Percentiles rank a stretch among this genome's conserved stretches.
Evolutionary conservation across 805 yeast species (phyloP).

Genomic region (Grigorovia transvaalensis): DNA sequence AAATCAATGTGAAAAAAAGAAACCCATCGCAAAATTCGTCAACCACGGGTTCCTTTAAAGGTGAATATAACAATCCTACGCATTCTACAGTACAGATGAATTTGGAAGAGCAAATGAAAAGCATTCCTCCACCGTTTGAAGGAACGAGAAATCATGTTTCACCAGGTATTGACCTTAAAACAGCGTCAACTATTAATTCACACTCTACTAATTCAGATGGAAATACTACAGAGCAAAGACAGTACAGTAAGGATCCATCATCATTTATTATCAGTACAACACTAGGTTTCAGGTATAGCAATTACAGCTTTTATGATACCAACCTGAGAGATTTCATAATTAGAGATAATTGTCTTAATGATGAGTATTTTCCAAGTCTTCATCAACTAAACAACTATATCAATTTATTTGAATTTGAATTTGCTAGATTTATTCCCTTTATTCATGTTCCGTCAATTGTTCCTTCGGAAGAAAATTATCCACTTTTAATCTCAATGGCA

Average conservation of each 20-base stretch:
- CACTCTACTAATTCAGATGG: too few relatives aligned
- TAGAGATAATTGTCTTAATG: conserved; percentile 40
- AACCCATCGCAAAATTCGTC: neutral
- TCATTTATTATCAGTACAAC: neutral
- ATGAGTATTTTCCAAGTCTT: conserved; percentile 59
- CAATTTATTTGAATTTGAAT: conserved; percentile 60
- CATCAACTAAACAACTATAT: conserved; percentile 69
- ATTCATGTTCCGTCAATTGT: conserved; percentile 57
- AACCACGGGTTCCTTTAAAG: neutral
- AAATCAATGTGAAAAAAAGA: conserved; percentile 3
- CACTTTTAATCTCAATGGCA: conserved; percentile 69
- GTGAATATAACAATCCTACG: neutral
- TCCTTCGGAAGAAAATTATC: conserved; percentile 39
- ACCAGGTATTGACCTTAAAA: too few relatives aligned
- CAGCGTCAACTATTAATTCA: too few relatives aligned
- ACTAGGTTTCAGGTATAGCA: neutral
- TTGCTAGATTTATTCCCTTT: conserved; percentile 74
- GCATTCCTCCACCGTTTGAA: too few relatives aligned
- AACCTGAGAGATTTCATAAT: conserved; percentile 46
- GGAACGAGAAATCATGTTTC: too few relatives aligned
- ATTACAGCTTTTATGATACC: conserved; percentile 37
- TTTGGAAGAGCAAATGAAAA: too few relatives aligned
- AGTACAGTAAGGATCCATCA: too few relatives aligned
- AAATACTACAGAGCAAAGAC: too few relatives aligned
- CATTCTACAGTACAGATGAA: too few relatives aligned